These are phyloP conservation scores for Marasmius fiardii DNA, from an alignment of 1,284 basidiomycete genomes.

Conservation along the genomic window DNA sequence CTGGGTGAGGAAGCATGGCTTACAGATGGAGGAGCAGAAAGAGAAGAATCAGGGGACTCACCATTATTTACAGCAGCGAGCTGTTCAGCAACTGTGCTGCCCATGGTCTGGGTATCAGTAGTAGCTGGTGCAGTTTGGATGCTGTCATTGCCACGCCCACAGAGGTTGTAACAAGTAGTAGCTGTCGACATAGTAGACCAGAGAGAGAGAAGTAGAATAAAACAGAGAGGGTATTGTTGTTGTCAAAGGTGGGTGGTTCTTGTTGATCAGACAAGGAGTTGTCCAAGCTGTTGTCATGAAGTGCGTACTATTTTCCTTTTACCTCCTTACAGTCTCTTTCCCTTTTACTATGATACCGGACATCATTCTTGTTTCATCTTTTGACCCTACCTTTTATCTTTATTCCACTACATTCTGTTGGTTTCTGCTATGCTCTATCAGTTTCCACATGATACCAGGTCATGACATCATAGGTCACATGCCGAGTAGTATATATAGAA, in stretches of 20 bases:
- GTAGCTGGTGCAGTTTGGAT: background rate
- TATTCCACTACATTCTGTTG: too few species aligned
- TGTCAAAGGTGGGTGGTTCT: background rate
- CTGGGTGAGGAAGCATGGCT: conserved; percentile 2
- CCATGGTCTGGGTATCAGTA: background rate
- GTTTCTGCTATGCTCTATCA: too few species aligned
- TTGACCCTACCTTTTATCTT: too few species aligned
- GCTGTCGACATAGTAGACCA: background rate
- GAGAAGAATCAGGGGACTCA: background rate
- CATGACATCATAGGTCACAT: too few species aligned
- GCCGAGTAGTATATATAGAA: too few species aligned
- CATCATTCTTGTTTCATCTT: too few species aligned
- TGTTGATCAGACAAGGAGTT: conserved; percentile 4
- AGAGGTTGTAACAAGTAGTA: background rate
- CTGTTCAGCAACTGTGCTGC: background rate
- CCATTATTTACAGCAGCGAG: background rate
- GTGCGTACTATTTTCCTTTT: too few species aligned
- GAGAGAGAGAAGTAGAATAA: background rate
- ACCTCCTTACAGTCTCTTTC: too few species aligned
- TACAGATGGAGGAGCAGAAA: background rate
- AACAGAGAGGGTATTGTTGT: background rate
- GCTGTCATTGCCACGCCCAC: background rate
- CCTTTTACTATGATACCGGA: too few species aligned
- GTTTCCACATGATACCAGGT: too few species aligned
- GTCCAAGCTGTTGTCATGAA: too few species aligned